Base-by-base conservation (phyloP, 495 filamentous ascomycete species). In the Haplographium delicatum region DNA sequence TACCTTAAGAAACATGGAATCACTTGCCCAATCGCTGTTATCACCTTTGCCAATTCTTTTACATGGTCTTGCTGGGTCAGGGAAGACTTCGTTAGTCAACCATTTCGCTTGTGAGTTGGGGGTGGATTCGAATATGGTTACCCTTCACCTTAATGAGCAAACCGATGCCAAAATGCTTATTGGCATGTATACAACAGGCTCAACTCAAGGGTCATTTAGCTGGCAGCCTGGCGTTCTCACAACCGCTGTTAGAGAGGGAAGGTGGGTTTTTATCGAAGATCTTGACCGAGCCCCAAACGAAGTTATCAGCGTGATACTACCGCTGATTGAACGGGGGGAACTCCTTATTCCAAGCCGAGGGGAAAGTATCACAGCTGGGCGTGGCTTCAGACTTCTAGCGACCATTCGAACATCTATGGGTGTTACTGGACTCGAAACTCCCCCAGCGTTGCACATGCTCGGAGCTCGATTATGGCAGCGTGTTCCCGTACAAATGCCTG, bases 211-310 rank as follows among this genome's bases (percentile, higher is more conserved):
- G 0, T 87, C 88, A 2, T 97, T 97, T 59, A 77, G 74, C 23
- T 99, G 94, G 94, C 81, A 84, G 43, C 80, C 93, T n/a, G 94
- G 94, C 66, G 85, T 96, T 10, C 70, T 99, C 51, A 95, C 91
- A 0, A 94, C 89, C 30, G 94, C 94, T 11, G 89, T 96, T 2
- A 82, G 74, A 62, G 91, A 97, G 69, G 94, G 94, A 35, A 79
- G 89, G 60, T 97, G 93, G 94, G 82, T 99, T 4, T 70, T 97
- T 47, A 91, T 99, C 47, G 94, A 99, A 69, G 94, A 99, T 64
- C 74, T 99, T 23, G 87, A 99, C 63, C 85, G 91, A 44, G 94
- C 93, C 15, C 91, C 94, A n/a, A 89, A 85, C 48, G 93, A 96
- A 63, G 85, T 96, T 40, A 85, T 97, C 63, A 90, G 90, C 61